Percentiles rank a stretch among this genome's conserved stretches.
These are phyloP conservation scores for Candida maesae DNA, from an alignment of 805 yeast species.

Conservation along the genomic window DNA sequence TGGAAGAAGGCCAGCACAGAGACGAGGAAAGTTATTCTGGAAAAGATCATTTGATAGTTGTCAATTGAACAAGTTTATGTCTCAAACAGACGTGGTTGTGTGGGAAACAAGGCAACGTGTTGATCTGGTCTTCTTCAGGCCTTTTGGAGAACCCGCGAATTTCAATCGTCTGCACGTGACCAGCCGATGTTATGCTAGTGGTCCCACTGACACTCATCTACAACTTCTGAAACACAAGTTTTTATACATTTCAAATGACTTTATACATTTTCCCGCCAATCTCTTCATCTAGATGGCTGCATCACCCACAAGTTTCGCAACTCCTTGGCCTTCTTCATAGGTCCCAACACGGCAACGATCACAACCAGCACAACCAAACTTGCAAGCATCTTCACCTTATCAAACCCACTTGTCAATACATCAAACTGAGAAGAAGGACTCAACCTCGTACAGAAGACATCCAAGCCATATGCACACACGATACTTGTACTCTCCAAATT, in stretches of 20 bases:
- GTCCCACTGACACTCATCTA: too few relatives aligned
- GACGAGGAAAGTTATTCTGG: neutral
- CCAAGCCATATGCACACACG: constrained; percentile 62
- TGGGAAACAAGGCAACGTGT: too few relatives aligned
- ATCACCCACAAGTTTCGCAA: constrained; percentile 34
- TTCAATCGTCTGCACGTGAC: too few relatives aligned
- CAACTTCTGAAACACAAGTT: too few relatives aligned
- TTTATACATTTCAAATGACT: too few relatives aligned
- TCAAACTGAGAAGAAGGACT: constrained; percentile 87
- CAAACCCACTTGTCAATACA: constrained; percentile 62
- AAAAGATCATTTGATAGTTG: neutral
- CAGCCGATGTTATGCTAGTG: too few relatives aligned
- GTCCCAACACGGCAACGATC: constrained; percentile 47
- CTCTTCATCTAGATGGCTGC: constrained; percentile 8
- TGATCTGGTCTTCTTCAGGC: too few relatives aligned
- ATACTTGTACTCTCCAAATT: constrained; percentile 78
- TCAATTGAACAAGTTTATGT: too few relatives aligned
- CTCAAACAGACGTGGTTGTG: too few relatives aligned
- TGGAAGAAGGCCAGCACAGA: neutral
- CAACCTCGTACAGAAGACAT: constrained; percentile 70
- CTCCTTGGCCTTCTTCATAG: constrained; percentile 52
- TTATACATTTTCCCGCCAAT: too few relatives aligned
- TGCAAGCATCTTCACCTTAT: constrained; percentile 53
- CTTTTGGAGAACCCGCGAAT: too few relatives aligned
- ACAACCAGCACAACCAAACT: constrained; percentile 54